Conservation (phyloP, 2,329 filamentous ascomycete genomes). For the Penicillium sp. region DNA sequence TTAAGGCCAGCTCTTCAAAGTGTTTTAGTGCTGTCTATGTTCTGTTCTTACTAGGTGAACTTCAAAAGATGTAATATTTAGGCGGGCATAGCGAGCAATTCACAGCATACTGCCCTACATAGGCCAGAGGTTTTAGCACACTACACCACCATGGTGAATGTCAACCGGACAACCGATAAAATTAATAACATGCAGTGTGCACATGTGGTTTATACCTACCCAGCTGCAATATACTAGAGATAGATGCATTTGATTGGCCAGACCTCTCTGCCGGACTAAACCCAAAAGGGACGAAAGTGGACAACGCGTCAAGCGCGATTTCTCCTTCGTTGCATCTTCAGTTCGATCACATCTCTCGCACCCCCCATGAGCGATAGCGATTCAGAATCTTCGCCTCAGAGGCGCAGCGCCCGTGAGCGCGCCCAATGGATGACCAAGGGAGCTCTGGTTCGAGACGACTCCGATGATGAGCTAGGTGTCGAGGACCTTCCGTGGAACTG, state of each 20-base stretch:
- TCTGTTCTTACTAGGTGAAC: too few species aligned
- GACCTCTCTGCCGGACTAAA: slow-evolving; percentile 15
- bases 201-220: too few species aligned
- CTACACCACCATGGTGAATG: too few species aligned
- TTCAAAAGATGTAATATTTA: not conserved
- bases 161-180: too few species aligned
- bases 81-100: not conserved
- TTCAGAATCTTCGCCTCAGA: slow-evolving; percentile 12
- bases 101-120: not conserved
- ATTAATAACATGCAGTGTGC: not conserved
- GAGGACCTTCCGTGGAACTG: slow-evolving; percentile 71
- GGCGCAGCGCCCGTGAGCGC: slow-evolving; percentile 27
- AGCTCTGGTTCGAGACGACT: slow-evolving; percentile 65
- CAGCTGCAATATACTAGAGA: not conserved
- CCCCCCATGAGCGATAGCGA: slow-evolving; percentile 9
- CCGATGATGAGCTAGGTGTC: slow-evolving; percentile 73
- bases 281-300: slow-evolving; percentile 26
- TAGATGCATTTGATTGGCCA: slow-evolving; percentile 13
- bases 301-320: slow-evolving; percentile 27
- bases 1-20: not conserved
- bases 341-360: not conserved
- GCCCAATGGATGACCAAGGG: slow-evolving; percentile 49
- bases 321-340: slow-evolving; percentile 7
- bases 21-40: not conserved
- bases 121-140: too few species aligned